Evolutionary conservation across 495 filamentous ascomycete species (phyloP).

Genomic region (Aspergillus sclerotiicarbonarius): DNA sequence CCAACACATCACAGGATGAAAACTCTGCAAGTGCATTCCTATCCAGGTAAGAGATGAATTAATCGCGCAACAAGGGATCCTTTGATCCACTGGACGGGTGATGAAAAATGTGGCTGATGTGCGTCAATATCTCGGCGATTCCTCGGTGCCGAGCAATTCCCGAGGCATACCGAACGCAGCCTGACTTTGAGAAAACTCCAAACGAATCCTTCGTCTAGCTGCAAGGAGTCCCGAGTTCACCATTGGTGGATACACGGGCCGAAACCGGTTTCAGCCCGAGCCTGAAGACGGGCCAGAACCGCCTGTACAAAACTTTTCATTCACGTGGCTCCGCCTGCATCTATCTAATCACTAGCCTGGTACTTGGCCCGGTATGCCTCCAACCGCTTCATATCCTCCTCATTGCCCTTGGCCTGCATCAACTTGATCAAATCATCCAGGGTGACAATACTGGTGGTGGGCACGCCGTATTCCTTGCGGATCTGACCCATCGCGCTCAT

Average conservation of each 20-base stretch:
- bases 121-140: neutral
- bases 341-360: conserved; percentile 23
- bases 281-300: too few species aligned
- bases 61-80: neutral
- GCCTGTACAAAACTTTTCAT: neutral
- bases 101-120: too few species aligned
- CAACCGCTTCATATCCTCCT: conserved; percentile 65
- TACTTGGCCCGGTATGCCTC: conserved; percentile 80
- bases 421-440: conserved; percentile 75
- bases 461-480: conserved; percentile 59
- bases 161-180: neutral
- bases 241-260: too few species aligned
- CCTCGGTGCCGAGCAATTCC: neutral
- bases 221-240: too few species aligned
- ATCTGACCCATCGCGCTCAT: conserved; percentile 28
- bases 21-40: neutral
- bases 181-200: neutral
- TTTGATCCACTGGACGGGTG: neutral
- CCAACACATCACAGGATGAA: neutral
- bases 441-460: conserved; percentile 47
- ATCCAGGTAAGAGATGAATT: neutral
- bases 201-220: neutral
- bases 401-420: conserved; percentile 46
- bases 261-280: too few species aligned
- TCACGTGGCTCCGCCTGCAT: neutral